Evolutionary conservation across 257 asterid genomes (phyloP), one percentile per base, ranked within the genome.

Genomic region (Petrea volubilis): DNA sequence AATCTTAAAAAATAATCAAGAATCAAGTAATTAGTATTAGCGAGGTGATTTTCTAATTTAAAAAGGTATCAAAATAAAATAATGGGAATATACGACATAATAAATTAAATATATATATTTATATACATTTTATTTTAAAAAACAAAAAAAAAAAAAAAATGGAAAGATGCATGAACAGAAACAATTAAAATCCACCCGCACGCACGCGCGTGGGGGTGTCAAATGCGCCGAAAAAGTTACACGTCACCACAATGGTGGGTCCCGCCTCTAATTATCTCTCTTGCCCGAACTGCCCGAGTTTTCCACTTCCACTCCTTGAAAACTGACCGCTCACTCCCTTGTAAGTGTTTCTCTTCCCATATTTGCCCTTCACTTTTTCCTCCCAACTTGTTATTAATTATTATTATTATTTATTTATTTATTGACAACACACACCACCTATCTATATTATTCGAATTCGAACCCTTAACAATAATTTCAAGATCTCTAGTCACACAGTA

Each of bases 231-330:
- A 60, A 62, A 49, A 33, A 29, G 12, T 74, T 80, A 80, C 96
- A 87, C 84, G 91, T 89, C 88, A 81, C 64, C 74, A 1, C 49
- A n/a, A 55, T 40, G 18, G 75, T 81, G 81, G 91, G 88, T 64
- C 91, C 93, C 80, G 0, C 78, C 83, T 64, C 67, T 66, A 3
- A 56, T 60, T 72, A 36, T 86, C 81, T 83, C 81, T 71, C 89
- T 18, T 86, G 87, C 85, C 92, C 85, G 49, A 18, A n/a, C 77
- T 83, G 83, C 91, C 89, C 83, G 1, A 2, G 0, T 63, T 77
- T 77, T 55, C 81, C 83, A 75, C 81, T 83, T 71, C 76, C 86
- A 34, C 72, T 61, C 60, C 77, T 27, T 33, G 74, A 60, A 72
- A 67, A 71, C 78, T 72, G 85, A 74, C 81, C 72, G 67, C 77